phyloP scores from a whole-genome alignment of 305 asterid genomes.

The Solanum chacoense region DNA sequence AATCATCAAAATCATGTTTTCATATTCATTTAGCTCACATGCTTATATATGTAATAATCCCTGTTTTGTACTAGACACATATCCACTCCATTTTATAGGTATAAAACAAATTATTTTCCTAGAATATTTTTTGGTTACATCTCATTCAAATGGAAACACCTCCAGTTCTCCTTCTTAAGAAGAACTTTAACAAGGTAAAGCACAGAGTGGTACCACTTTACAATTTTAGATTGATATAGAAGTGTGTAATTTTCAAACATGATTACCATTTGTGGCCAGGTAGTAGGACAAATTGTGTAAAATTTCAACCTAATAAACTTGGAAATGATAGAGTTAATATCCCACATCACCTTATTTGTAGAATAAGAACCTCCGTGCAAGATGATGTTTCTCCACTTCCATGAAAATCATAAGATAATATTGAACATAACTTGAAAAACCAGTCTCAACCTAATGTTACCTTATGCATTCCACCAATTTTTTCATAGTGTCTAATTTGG shows the following conservation, averaged over 20 bases:
- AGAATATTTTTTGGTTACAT: too few relatives aligned
- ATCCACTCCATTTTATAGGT: too few relatives aligned
- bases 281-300: not conserved
- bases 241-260: not conserved
- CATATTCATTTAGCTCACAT: too few relatives aligned
- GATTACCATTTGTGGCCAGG: not conserved
- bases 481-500: not conserved
- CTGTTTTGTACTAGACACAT: too few relatives aligned
- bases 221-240: not conserved
- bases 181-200: too few relatives aligned
- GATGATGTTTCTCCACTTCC: not conserved
- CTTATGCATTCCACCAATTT: not conserved
- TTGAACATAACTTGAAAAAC: too few relatives aligned
- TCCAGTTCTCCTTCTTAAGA: too few relatives aligned
- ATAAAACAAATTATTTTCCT: too few relatives aligned
- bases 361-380: not conserved
- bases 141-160: too few relatives aligned
- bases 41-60: too few relatives aligned
- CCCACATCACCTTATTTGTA: not conserved
- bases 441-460: not conserved
- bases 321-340: not conserved
- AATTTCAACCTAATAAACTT: not conserved
- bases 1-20: too few relatives aligned
- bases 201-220: not conserved
- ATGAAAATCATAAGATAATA: not conserved